Conservation (phyloP, 345 rosid species). For the Pugionium dolabratum region DNA sequence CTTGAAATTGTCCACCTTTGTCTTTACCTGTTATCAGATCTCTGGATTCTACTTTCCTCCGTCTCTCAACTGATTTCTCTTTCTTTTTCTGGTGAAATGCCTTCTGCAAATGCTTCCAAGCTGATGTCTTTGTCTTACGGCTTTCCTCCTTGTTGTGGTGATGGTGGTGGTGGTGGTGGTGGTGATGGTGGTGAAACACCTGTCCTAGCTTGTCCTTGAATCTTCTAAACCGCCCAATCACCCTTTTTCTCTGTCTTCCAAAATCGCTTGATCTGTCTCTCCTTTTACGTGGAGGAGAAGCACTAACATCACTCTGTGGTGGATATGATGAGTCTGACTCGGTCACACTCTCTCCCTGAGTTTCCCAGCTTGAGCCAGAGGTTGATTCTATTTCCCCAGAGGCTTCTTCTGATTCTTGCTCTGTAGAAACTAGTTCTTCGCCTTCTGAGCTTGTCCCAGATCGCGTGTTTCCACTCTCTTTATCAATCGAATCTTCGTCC, state of each 20-base stretch:
- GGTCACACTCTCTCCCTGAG: constrained; percentile 36
- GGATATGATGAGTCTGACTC: constrained; percentile 29
- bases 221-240: constrained; percentile 50
- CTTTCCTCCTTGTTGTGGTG: constrained; percentile 1
- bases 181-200: constrained; percentile 69
- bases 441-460: constrained; percentile 31
- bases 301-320: constrained; percentile 22
- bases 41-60: constrained; percentile 32
- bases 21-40: constrained; percentile 33
- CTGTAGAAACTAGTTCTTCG: constrained; percentile 21
- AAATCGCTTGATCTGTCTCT: constrained; percentile 19
- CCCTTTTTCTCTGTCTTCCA: constrained; percentile 26
- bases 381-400: constrained; percentile 8
- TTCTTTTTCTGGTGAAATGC: constrained; percentile 36
- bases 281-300: constrained; percentile 26
- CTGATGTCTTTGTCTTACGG: constrained; percentile 24
- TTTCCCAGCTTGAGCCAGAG: constrained; percentile 40
- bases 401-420: constrained; percentile 22
- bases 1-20: constrained; percentile 49
- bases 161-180: constrained; percentile 56
- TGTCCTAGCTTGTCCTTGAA: constrained; percentile 62
- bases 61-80: constrained; percentile 24
- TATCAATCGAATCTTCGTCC: constrained; percentile 6
- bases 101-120: constrained; percentile 47
- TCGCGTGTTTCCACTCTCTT: constrained; percentile 7